Evolutionary conservation across 345 rosid species (phyloP), one percentile per base, ranked within the genome.

Genomic region (rapeseed (Brassica napus)): DNA sequence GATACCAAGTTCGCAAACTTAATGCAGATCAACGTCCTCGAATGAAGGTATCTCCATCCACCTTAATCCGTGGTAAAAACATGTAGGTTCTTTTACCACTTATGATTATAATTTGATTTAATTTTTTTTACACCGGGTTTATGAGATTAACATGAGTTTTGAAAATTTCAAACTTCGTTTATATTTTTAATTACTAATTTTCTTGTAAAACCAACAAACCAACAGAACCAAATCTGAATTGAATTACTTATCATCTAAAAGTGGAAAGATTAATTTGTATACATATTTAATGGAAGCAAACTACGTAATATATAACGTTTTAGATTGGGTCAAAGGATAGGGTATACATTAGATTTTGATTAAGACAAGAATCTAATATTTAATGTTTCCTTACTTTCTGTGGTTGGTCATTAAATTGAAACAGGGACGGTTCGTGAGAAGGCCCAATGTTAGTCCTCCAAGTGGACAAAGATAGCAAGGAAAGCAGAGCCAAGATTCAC

Each of bases 11-110:
- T 79, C 85, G 99, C 12, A 93, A 95, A 86, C 86, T 88, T 82
- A 95, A 91, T 76, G 99, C 93, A 0, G 97, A 91, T 80, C 86
- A 77, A 81, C 94, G 99, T 65, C 97, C 99, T 32, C 85, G 99
- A 74, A 89, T 90, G 89, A 90, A 91, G 99, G 98, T 90, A 80
- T 30, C 57, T 60, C 58, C 70, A 63, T 39, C 72, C 68, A 58
- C 76, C 39, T 77, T 73, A 61, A 54, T 16, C 11, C 23, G 24
- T 77, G 30, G 26, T 77, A 31, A 44, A 32, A 6, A 52, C 75
- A 77, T 24, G 59, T 55, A 77, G 66, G 49, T 71, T 77, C 60
- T 4, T 34, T 12, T 37, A 60, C 74, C 35, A 28, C 66, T 57
- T 21, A 60, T 31, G 44, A 31, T 77, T 10, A 18, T 23, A 1